phyloP scores from a whole-genome alignment of 148 eudicot genomes.

The Beta vulgaris region DNA sequence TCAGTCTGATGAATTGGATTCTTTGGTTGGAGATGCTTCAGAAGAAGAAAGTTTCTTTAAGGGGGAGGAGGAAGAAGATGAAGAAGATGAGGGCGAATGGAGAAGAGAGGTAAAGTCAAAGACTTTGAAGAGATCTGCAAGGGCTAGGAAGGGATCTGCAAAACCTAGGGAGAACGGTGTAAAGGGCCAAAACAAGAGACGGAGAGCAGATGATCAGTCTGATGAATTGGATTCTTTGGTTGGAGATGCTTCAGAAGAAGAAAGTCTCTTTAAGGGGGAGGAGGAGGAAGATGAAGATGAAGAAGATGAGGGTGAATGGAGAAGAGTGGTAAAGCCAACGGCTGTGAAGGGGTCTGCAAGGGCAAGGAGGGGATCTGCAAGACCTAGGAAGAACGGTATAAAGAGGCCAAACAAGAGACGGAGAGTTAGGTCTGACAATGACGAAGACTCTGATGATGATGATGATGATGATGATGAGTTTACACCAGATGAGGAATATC shows the following conservation, averaged over 20 bases:
- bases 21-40: constrained; percentile 67
- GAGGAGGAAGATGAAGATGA: constrained; percentile 28
- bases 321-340: constrained; percentile 38
- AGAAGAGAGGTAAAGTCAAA: constrained; percentile 40
- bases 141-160: constrained; percentile 14
- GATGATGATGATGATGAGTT: constrained; percentile 68
- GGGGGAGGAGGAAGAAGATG: constrained; percentile 28
- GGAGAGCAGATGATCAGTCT: constrained; percentile 51
- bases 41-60: constrained; percentile 59
- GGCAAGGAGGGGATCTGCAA: constrained; percentile 13
- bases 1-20: constrained; percentile 70
- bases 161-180: constrained; percentile 28
- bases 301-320: constrained; percentile 31
- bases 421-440: constrained; percentile 34
- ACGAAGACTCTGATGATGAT: constrained; percentile 43
- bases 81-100: constrained; percentile 28
- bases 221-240: constrained; percentile 68
- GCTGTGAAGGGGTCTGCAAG: constrained; percentile 24
- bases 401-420: constrained; percentile 41
- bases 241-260: constrained; percentile 73
- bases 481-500: constrained; percentile 51
- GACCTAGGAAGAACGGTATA: constrained; percentile 29
- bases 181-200: constrained; percentile 39
- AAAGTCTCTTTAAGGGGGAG: constrained; percentile 42
- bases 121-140: constrained; percentile 24